A percentile compares a stretch with the other conserved stretches of the same genome.
These are phyloP conservation scores for Calonectria multiphialidica DNA, from an alignment of 2,329 filamentous ascomycete species.

Conservation along the genomic window DNA sequence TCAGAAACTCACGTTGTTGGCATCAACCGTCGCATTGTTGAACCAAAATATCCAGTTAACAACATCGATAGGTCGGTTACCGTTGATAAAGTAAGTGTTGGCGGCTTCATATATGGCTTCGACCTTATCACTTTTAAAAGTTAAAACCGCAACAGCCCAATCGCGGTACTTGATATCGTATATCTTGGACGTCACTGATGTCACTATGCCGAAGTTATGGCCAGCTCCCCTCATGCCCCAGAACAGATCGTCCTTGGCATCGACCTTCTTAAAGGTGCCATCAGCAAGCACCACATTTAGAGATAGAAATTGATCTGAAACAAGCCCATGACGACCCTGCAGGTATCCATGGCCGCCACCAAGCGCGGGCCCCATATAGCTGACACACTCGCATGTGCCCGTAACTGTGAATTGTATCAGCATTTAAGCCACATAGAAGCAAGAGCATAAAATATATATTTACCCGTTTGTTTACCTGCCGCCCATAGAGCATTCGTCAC, in stretches of 20 bases:
- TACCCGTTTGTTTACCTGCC: constrained; percentile 62
- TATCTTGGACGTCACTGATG: constrained; percentile 46
- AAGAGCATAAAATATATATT: neutral
- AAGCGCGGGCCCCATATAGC: constrained; percentile 44
- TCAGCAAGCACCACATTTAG: constrained; percentile 48
- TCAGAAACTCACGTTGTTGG: constrained; percentile 50
- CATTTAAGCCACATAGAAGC: neutral
- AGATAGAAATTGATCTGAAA: constrained; percentile 49
- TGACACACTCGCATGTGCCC: constrained; percentile 42
- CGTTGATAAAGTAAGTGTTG: constrained; percentile 56
- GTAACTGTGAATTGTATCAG: constrained; percentile 24
- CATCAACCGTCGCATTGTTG: constrained; percentile 54
- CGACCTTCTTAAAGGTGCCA: constrained; percentile 38
- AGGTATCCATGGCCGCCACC: constrained; percentile 48
- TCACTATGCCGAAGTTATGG: constrained; percentile 50
- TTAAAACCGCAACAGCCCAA: constrained; percentile 50
- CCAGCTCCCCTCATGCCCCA: constrained; percentile 51
- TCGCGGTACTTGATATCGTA: constrained; percentile 39
- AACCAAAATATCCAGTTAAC: constrained; percentile 65
- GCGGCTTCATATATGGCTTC: constrained; percentile 59
- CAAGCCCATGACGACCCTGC: constrained; percentile 44
- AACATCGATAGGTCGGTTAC: constrained; percentile 56
- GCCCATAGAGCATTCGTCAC: constrained; percentile 63
- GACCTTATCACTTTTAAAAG: constrained; percentile 62
- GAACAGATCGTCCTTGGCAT: constrained; percentile 46